These are phyloP conservation scores for Geotrichum siamense DNA, from an alignment of 1,139 yeast species.

Conservation along the genomic window DNA sequence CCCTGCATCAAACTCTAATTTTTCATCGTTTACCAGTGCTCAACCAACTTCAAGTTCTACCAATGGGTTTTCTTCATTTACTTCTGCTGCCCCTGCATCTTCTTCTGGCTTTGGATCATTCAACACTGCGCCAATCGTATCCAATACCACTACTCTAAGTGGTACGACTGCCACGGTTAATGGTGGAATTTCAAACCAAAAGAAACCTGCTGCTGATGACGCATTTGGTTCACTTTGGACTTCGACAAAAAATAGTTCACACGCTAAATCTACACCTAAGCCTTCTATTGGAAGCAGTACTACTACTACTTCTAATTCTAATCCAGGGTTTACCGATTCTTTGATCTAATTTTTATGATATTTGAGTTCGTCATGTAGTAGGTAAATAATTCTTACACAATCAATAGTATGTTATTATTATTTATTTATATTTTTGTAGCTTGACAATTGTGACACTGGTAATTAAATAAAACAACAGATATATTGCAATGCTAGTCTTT, in stretches of 20 bases:
- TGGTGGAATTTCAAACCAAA: conserved; percentile 34
- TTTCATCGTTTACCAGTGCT: conserved; percentile 19
- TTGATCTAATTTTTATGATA: neutral
- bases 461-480: too few species aligned
- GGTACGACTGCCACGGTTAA: conserved; percentile 35
- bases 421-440: too few species aligned
- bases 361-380: too few species aligned
- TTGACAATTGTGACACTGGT: too few species aligned
- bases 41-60: conserved; percentile 18
- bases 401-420: too few species aligned
- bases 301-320: neutral
- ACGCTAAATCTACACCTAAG: neutral
- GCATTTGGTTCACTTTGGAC: conserved; percentile 80
- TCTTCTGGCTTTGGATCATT: conserved; percentile 21
- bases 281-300: neutral
- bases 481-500: too few species aligned
- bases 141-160: conserved; percentile 20
- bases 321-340: neutral
- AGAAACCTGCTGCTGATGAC: conserved; percentile 41
- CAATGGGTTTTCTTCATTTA: conserved; percentile 17
- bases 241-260: conserved; percentile 16
- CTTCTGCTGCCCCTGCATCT: conserved; percentile 24
- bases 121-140: conserved; percentile 19
- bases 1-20: conserved; percentile 17
- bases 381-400: too few species aligned